Conservation (phyloP, 2,329 filamentous ascomycete genomes). For the Macroventuria anomochaeta region DNA sequence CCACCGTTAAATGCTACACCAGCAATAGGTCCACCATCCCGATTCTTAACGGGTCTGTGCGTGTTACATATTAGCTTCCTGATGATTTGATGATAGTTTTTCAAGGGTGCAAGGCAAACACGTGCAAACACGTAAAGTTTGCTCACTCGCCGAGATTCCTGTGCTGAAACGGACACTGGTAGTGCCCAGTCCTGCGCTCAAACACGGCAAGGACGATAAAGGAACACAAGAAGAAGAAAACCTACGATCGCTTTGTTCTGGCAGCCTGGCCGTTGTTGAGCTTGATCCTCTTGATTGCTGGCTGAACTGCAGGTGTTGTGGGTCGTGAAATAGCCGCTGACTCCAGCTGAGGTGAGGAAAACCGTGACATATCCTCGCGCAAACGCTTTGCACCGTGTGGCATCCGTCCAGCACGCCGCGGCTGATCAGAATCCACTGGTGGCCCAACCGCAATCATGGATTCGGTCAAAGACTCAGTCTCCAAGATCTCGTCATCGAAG, state of each 20-base stretch:
- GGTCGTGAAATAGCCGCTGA: constrained; percentile 42
- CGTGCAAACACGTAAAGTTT: constrained; percentile 43
- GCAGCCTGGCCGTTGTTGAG: constrained; percentile 46
- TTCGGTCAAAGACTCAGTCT: constrained; percentile 46
- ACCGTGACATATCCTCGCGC: constrained; percentile 38
- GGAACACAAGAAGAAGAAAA: constrained; percentile 22
- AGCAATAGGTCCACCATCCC: constrained; percentile 67
- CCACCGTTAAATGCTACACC: constrained; percentile 64
- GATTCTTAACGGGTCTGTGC: constrained; percentile 76
- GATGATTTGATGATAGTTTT: constrained; percentile 31
- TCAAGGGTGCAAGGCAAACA: constrained; percentile 33
- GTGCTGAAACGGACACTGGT: constrained; percentile 36
- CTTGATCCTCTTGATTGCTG: constrained; percentile 44
- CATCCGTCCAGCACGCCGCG: constrained; percentile 38
- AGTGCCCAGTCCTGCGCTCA: constrained; percentile 24
- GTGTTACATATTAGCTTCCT: constrained; percentile 41
- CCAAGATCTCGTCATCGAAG: constrained; percentile 46
- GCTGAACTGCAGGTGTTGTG: constrained; percentile 41
- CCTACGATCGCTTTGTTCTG: constrained; percentile 50
- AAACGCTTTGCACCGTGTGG: constrained; percentile 42
- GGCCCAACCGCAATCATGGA: constrained; percentile 47
- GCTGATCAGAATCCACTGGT: constrained; percentile 40
- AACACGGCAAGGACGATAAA: constrained; percentile 20
- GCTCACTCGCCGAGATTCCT: constrained; percentile 41
- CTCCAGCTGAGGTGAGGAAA: constrained; percentile 42